Conservation (phyloP, 768 basidiomycete species). For the Kwoniella sp. region DNA sequence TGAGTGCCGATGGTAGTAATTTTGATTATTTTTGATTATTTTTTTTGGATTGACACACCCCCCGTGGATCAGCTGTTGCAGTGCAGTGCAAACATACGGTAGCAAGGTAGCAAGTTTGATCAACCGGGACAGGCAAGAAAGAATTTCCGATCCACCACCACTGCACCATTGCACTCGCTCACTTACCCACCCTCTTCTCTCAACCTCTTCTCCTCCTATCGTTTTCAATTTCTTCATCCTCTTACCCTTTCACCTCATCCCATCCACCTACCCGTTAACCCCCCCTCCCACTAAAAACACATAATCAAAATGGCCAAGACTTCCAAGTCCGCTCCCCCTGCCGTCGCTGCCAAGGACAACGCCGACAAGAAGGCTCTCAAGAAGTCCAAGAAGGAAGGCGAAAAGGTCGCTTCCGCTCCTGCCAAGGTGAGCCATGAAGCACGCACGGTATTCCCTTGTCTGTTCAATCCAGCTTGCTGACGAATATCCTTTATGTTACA, state of each 20-base stretch:
- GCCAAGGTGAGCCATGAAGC: slow-evolving; percentile 36
- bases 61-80: background rate
- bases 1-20: background rate
- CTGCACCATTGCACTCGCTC: background rate
- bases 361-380: slow-evolving; percentile 45
- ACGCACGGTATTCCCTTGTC: too few relatives aligned
- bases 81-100: too few relatives aligned
- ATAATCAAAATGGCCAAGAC: slow-evolving; percentile 45
- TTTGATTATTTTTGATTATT: background rate
- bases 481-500: background rate
- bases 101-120: background rate
- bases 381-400: slow-evolving; percentile 45
- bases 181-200: background rate
- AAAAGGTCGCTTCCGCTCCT: slow-evolving; percentile 29
- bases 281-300: slow-evolving; percentile 14
- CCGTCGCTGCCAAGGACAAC: slow-evolving; percentile 43
- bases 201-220: slow-evolving; percentile 2
- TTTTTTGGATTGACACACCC: too few relatives aligned
- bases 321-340: slow-evolving; percentile 38
- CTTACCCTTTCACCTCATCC: slow-evolving; percentile 9
- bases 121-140: slow-evolving; percentile 9
- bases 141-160: slow-evolving; percentile 20
- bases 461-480: too few relatives aligned
- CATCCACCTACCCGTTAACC: slow-evolving; percentile 1
- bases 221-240: background rate